Percentiles rank a stretch among this genome's conserved stretches.
These are phyloP conservation scores for Camellia sinensis DNA, from an alignment of 148 eudicot genomes.

Conservation along the genomic window DNA sequence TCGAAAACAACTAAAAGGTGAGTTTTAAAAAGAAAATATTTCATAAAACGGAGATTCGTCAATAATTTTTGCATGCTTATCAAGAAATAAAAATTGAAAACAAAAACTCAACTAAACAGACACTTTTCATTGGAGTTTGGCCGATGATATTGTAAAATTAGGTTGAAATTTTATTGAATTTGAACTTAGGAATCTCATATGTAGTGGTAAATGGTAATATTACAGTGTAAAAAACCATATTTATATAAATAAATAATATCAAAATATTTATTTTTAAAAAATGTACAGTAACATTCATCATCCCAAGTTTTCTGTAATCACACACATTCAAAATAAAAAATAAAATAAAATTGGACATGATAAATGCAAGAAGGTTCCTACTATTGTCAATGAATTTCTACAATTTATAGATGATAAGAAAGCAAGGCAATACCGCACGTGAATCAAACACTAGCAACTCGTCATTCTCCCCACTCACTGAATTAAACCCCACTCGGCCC, in stretches of 20 bases:
- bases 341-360: constrained; percentile 17
- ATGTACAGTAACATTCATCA: background rate
- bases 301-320: constrained; percentile 7
- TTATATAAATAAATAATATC: background rate
- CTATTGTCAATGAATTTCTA: constrained; percentile 31
- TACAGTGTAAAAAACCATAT: background rate
- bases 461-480: constrained; percentile 54
- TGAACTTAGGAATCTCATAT: no score
- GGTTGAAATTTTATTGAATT: no score
- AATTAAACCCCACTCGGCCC: constrained; percentile 32
- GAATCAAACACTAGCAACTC: constrained; percentile 86
- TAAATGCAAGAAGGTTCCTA: constrained; percentile 21
- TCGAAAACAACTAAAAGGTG: no score
- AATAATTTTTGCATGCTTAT: no score
- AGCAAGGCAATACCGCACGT: constrained; percentile 91
- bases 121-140: no score
- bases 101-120: no score
- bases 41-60: no score
- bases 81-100: no score
- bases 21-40: no score
- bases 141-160: no score
- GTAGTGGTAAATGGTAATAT: no score
- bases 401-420: constrained; percentile 79
- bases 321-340: background rate
- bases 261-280: background rate